Evolutionary conservation across 1,284 basidiomycete species (phyloP), one percentile per base, ranked within the genome.

Genomic region (Fomitopsis palustris): DNA sequence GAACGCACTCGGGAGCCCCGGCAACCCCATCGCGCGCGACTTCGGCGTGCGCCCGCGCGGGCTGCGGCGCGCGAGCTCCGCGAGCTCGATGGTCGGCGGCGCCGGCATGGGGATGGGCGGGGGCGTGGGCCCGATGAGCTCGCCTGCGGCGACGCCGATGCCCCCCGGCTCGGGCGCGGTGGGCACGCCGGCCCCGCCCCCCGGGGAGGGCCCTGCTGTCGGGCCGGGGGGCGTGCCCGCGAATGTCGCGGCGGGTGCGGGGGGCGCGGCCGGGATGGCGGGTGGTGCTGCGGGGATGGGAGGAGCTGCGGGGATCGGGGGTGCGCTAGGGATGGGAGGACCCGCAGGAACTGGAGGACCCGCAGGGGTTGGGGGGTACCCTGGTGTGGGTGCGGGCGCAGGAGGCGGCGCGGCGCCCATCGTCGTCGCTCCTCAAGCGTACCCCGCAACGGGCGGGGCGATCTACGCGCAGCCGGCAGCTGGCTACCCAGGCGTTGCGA

Each of bases 51-150:
- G 45, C 7, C 39, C 45, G 52, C 47, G 49, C 14, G 23, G 39
- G 10, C 51, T 58, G 39, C 51, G 57, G 19, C 57, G 57, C 41
- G 57, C 23, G 52, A 54, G 49, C 19, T 58, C 57, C 4, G 61
- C 55, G 19, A 53, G 45, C 16, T 54, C 57, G 6, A 37, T 43
- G n/a, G 35, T 49, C 12, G 29, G 35, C 19, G 47, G 52, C 7
- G 60, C 52, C 6, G 55, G 52, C 16, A 55, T 54, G 19, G 55
- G 49, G 17, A 3, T 33, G 16, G 60, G 57, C 16, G 33, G 25
- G n/a, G 55, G 55, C 14, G 41, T 5, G 17, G 55, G 43, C 23
- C 7, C 23, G 38, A 19, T 33, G 21, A 19, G 27, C 6, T 57
- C 56, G 49, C 25, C 56, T 19, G 49, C 56, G 7, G 52, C 29